Evolutionary conservation across 257 asterid genomes (phyloP), one percentile per base, ranked within the genome.

Genomic region (Salvia splendens): DNA sequence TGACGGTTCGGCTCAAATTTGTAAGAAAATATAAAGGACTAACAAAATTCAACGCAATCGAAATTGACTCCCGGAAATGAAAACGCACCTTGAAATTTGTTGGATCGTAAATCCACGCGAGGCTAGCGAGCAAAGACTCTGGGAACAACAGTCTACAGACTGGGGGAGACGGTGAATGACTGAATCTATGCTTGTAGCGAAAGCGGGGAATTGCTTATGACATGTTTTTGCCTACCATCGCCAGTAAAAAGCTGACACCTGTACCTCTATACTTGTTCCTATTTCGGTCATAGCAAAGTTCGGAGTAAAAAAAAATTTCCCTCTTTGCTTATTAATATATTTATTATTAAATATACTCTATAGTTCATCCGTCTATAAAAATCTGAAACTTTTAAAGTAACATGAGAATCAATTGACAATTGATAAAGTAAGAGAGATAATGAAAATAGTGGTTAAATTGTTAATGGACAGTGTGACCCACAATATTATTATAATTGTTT

Each of bases 201-300:
- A 54, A 58, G 41, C 8, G 60, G 71, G 51, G 48, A 5, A 43
- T 2, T 42, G 14, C 55, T 64, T 16, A 54, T 79, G 83, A 79
- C 80, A 79, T 64, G 61, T 70, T 20, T 36, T 68, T 72, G 16
- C 58, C 53, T 36, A 17, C 58, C 46, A 5, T 16, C 24, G n/a
- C 83, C 80, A 79, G 0, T 79, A 2, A 52, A 0, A 58, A n/a
- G 1, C 40, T 14, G 73, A 24, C 78, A 75, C 74, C n/a, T 68
- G 64, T 43, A 6, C 28, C 2, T 20, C 24, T 1, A 20, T 20
- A 20, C 24, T 20, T 20, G 24, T 20, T 20, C 1, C 24, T 1
- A 20, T 20, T 20, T 20, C 24, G 24, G 24, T 20, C 24, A 20
- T 20, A 20, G 24, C 24, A 20, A 20, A 20, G 24, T 20, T 20